Evolutionary conservation across 176 grass and related monocot genomes (phyloP).

Genomic region (Oryza meridionalis): DNA sequence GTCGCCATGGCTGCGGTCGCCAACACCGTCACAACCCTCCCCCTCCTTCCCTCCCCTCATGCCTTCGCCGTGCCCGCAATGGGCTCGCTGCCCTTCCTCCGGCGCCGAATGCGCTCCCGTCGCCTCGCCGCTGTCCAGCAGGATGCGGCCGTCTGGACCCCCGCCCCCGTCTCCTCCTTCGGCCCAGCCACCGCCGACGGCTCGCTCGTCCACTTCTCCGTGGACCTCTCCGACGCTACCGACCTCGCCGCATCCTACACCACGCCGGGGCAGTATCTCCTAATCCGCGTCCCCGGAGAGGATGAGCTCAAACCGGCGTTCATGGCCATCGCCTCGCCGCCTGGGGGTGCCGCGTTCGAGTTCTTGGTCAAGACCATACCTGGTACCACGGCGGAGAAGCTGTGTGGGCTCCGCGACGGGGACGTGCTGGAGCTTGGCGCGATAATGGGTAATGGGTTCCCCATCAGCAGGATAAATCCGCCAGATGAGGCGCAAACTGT

Average conservation of each 20-base stretch:
- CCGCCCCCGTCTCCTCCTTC: conserved; percentile 53
- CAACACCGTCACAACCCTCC: conserved; percentile 29
- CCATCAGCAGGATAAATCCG: conserved; percentile 55
- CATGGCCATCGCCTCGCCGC: conserved; percentile 80
- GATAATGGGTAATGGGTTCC: conserved; percentile 79
- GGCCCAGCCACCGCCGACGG: conserved; percentile 62
- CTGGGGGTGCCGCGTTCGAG: conserved; percentile 47
- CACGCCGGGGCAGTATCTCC: conserved; percentile 68
- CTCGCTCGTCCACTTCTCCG: conserved; percentile 57
- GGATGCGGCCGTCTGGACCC: conserved; percentile 54
- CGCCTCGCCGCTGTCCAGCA: conserved; percentile 54
- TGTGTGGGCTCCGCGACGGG: conserved; percentile 62
- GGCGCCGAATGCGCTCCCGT: conserved; percentile 48
- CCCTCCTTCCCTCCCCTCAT: background rate
- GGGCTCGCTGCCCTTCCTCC: conserved; percentile 54
- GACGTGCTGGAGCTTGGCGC: conserved; percentile 79
- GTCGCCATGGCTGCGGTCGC: conserved; percentile 38
- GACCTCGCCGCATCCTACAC: conserved; percentile 50
- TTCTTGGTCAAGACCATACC: conserved; percentile 77
- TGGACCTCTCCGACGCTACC: conserved; percentile 69
- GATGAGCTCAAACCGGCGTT: conserved; percentile 57
- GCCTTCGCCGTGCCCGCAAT: conserved; percentile 2
- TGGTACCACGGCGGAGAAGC: conserved; percentile 61
- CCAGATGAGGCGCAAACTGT: conserved; percentile 52
- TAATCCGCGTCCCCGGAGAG: conserved; percentile 60